A percentile compares a stretch with the other conserved stretches of the same genome.
These are phyloP conservation scores for Vachellia collinsii DNA, from an alignment of 306 rosid species.

Conservation along the genomic window DNA sequence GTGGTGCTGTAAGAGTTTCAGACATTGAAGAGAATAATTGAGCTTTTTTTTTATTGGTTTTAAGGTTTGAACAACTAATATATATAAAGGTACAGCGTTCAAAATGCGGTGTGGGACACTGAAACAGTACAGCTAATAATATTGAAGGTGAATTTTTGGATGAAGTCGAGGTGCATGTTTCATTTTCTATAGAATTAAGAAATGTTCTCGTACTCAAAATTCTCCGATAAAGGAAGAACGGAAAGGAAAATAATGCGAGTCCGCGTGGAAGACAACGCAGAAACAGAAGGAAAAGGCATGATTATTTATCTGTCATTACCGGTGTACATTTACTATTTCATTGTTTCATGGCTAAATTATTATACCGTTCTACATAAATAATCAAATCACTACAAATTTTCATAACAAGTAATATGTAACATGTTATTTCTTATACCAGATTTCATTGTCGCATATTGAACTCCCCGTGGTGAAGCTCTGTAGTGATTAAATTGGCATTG, in stretches of 20 bases:
- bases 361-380: no score
- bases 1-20: not conserved
- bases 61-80: not conserved
- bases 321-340: no score
- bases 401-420: no score
- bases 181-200: no score
- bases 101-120: constrained; percentile 11
- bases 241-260: not conserved
- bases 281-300: constrained; percentile 30
- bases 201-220: constrained; percentile 23
- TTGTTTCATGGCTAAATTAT: no score
- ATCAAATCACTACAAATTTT: no score
- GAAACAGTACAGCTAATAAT: not conserved
- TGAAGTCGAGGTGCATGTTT: constrained; percentile 34
- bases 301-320: not conserved
- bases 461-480: no score
- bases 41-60: no score
- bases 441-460: no score
- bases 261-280: constrained; percentile 60
- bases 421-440: no score
- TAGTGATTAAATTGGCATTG: no score
- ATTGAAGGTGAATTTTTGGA: constrained; percentile 29
- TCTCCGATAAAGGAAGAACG: not conserved
- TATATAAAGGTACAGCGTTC: not conserved
- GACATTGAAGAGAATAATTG: not conserved